A percentile compares a stretch with the other conserved stretches of the same genome.
Evolutionary conservation across 164 flowering plant species (phyloP).

Genomic region (Magnolia officinalis): DNA sequence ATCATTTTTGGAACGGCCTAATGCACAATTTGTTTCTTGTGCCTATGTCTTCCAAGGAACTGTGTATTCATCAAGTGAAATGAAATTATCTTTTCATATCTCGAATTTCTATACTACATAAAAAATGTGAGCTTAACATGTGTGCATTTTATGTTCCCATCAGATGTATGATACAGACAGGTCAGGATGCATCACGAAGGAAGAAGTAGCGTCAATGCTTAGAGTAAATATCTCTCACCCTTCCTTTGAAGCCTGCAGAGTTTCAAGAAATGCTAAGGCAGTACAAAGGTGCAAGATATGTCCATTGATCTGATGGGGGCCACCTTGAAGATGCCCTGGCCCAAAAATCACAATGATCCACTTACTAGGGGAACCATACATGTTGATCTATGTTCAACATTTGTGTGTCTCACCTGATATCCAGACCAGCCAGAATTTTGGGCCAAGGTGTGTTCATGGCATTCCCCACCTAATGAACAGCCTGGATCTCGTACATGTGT

Average conservation of each 20-base stretch:
- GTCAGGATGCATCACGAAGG: constrained; percentile 72
- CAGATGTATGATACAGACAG: constrained; percentile 83
- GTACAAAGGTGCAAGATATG: background rate
- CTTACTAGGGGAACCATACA: too few species aligned
- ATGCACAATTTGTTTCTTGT: background rate
- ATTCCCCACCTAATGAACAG: too few species aligned
- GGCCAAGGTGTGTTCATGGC: too few species aligned
- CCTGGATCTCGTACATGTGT: too few species aligned
- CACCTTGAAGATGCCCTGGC: background rate
- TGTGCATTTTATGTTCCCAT: constrained; percentile 9
- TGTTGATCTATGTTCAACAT: too few species aligned
- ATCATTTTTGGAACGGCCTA: too few species aligned
- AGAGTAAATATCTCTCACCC: constrained; percentile 38
- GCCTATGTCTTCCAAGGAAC: background rate
- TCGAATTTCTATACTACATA: background rate
- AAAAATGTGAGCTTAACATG: background rate
- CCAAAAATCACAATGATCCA: background rate
- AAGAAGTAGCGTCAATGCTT: constrained; percentile 76
- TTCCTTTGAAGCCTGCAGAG: background rate
- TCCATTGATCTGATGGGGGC: background rate
- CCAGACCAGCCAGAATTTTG: too few species aligned
- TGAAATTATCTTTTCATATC: background rate
- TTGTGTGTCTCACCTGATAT: too few species aligned
- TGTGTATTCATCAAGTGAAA: background rate
- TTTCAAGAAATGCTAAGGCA: background rate